A percentile compares a stretch with the other conserved stretches of the same genome.
Evolutionary conservation across 139 green algal species (phyloP).

Genomic region (Tetraselmis striata): DNA sequence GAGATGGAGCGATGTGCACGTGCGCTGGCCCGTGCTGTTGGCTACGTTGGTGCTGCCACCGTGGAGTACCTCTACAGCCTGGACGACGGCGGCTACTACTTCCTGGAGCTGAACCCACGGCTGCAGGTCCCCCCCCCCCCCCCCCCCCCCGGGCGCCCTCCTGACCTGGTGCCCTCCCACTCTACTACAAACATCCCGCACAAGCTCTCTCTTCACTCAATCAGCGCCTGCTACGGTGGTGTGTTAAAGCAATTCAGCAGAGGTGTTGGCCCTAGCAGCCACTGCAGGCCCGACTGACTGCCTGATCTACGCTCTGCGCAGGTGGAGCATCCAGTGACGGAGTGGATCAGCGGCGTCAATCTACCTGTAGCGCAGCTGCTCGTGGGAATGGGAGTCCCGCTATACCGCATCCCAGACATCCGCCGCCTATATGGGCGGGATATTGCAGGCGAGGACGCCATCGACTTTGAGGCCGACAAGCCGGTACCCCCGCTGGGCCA

Average conservation of each 20-base stretch:
- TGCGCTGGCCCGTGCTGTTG: slow-evolving; percentile 76
- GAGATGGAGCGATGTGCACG: slow-evolving; percentile 65
- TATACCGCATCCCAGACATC: slow-evolving; percentile 82
- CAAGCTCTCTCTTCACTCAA: not conserved
- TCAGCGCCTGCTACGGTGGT: not conserved
- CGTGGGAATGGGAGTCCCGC: slow-evolving; percentile 87
- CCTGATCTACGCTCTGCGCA: slow-evolving; percentile 26
- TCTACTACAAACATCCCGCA: not conserved
- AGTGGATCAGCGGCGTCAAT: slow-evolving; percentile 92
- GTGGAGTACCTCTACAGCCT: slow-evolving; percentile 94
- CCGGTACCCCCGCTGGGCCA: slow-evolving; percentile 54
- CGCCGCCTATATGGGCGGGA: slow-evolving; percentile 64
- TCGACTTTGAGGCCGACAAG: slow-evolving; percentile 68
- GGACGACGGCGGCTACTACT: slow-evolving; percentile 80
- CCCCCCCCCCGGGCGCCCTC: not conserved
- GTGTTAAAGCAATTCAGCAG: no score
- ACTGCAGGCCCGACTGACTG: no score
- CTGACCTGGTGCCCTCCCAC: not conserved
- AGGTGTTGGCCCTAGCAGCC: no score
- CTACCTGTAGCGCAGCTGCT: slow-evolving; percentile 88
- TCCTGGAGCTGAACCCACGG: slow-evolving; percentile 96
- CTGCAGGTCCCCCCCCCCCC: slow-evolving; percentile 62
- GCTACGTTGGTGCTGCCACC: slow-evolving; percentile 90
- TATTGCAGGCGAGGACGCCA: slow-evolving; percentile 25
- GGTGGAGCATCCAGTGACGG: slow-evolving; percentile 98